A percentile compares a stretch with the other conserved stretches of the same genome.
Conservation (phyloP, 257 asterid species). For the Salvia miltiorrhiza region DNA sequence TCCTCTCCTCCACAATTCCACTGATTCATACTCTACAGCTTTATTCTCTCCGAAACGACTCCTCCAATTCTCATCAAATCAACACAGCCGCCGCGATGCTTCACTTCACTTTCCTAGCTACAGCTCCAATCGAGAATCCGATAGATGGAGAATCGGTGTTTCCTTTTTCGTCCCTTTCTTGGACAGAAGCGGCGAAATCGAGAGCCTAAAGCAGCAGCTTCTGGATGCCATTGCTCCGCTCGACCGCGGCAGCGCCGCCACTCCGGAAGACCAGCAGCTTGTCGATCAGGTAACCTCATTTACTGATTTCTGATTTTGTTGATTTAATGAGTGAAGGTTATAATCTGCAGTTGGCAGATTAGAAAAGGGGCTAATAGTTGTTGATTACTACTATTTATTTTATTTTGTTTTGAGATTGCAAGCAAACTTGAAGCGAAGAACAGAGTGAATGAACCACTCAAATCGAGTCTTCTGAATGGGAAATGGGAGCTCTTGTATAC, state of each 20-base stretch:
- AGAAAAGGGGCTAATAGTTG: not conserved
- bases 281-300: conserved; percentile 35
- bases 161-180: conserved; percentile 40
- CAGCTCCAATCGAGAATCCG: not conserved
- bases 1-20: conserved; percentile 1
- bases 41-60: conserved; percentile 10
- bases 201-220: conserved; percentile 51
- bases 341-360: not conserved
- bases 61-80: not conserved
- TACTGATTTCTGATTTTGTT: not conserved
- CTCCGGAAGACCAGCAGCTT: conserved; percentile 46
- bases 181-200: conserved; percentile 25
- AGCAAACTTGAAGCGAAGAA: conserved; percentile 50
- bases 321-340: not conserved
- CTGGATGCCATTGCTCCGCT: conserved; percentile 50
- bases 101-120: not conserved
- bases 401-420: conserved; percentile 38
- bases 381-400: not conserved
- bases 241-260: conserved; percentile 65
- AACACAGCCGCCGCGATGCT: not conserved
- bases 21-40: conserved; percentile 1
- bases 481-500: conserved; percentile 75
- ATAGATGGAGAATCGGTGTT: conserved; percentile 39
- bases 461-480: conserved; percentile 52
- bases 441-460: conserved; percentile 57